Percentiles rank a stretch among this genome's conserved stretches.
Conservation (phyloP, 169 alveolate genomes). For the Cardiosporidium cionae region DNA sequence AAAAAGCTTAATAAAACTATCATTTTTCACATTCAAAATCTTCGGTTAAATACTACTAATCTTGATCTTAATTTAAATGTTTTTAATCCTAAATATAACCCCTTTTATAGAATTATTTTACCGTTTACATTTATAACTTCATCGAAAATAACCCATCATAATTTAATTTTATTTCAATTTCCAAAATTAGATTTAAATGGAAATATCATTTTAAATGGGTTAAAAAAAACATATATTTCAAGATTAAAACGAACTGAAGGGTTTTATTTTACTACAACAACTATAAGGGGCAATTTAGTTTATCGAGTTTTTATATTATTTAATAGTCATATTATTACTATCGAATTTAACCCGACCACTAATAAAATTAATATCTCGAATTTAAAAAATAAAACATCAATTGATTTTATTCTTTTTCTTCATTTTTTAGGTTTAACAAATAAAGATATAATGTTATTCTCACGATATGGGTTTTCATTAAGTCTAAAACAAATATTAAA, state of each 20-base stretch:
- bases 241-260: neutral
- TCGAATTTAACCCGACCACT: neutral
- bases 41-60: neutral
- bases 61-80: neutral
- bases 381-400: neutral
- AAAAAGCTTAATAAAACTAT: neutral
- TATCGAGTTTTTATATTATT: neutral
- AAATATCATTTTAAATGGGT: neutral
- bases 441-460: neutral
- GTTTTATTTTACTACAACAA: neutral
- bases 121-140: neutral
- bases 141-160: too few species aligned
- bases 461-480: neutral
- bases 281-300: neutral
- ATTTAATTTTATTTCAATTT: neutral
- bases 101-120: neutral
- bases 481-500: neutral
- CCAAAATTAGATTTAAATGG: neutral
- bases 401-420: neutral
- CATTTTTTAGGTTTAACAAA: neutral
- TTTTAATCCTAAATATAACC: neutral
- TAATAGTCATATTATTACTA: neutral
- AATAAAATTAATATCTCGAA: neutral
- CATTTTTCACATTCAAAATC: neutral
- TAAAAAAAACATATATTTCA: neutral